Conservation (phyloP, 1,139 yeast species). For the Scheffersomyces lignicola region DNA sequence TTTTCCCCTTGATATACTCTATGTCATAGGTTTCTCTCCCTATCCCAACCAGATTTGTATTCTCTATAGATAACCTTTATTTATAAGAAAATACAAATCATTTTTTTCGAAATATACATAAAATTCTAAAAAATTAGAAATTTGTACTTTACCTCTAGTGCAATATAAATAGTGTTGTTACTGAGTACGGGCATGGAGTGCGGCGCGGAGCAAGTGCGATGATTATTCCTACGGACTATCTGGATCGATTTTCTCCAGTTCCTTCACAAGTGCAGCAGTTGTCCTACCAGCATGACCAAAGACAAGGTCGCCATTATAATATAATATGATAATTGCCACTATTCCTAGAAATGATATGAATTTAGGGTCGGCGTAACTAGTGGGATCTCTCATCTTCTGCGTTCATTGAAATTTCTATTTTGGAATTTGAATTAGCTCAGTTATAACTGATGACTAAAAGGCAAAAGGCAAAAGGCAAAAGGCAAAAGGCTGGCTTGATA, state of each 20-base stretch:
- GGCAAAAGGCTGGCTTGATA: constrained; percentile 1
- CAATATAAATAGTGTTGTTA: constrained; percentile 1
- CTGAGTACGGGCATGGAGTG: background rate
- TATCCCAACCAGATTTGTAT: no score
- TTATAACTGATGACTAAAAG: constrained; percentile 1
- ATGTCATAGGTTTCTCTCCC: no score
- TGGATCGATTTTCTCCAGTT: constrained; percentile 1
- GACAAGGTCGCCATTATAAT: constrained; percentile 1
- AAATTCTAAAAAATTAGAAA: no score
- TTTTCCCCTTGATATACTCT: no score
- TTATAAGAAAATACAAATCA: no score
- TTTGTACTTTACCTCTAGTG: no score
- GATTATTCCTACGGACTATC: constrained; percentile 3
- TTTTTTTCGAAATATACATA: no score
- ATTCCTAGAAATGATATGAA: constrained; percentile 3
- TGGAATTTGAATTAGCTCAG: background rate
- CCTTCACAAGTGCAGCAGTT: constrained; percentile 3
- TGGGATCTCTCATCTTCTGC: constrained; percentile 2
- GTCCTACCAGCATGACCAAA: constrained; percentile 1
- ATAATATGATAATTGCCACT: constrained; percentile 2
- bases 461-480: no score
- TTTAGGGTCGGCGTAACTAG: constrained; percentile 2
- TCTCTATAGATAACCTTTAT: no score
- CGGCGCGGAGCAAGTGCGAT: background rate
- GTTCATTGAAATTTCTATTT: constrained; percentile 3